These are phyloP conservation scores for Fallopia convolvulus DNA, from an alignment of 148 eudicot genomes.

Conservation along the genomic window DNA sequence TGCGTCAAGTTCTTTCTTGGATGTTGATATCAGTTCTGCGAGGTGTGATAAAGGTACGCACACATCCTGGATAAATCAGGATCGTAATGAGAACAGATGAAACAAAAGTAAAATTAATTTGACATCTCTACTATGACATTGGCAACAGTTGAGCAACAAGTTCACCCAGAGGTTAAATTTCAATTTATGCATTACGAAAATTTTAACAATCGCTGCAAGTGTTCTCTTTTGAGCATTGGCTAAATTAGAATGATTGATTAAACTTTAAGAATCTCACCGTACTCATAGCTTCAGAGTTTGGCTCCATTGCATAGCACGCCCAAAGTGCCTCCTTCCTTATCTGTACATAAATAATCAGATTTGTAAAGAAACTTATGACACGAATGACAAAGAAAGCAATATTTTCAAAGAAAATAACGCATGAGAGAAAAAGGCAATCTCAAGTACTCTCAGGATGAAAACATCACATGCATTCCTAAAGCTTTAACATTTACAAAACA, in stretches of 20 bases:
- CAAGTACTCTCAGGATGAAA: neutral
- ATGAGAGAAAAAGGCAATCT: neutral
- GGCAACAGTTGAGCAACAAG: neutral
- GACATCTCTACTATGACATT: neutral
- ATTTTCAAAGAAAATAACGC: neutral
- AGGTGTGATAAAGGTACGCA: slow-evolving; percentile 89
- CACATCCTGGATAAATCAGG: slow-evolving; percentile 58
- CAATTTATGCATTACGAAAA: neutral
- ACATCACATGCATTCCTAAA: neutral
- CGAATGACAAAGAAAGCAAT: neutral
- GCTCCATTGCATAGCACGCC: slow-evolving; percentile 97
- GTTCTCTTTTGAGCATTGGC: neutral
- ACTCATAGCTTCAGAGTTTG: slow-evolving; percentile 82
- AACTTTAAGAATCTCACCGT: slow-evolving; percentile 39
- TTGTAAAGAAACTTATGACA: neutral
- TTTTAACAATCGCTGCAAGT: neutral
- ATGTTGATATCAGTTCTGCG: slow-evolving; percentile 81
- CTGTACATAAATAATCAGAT: slow-evolving; percentile 26
- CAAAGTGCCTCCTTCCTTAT: slow-evolving; percentile 99
- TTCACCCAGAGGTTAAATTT: neutral
- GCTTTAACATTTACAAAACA: neutral
- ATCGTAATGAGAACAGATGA: neutral
- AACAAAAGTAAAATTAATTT: neutral
- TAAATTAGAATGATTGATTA: neutral
- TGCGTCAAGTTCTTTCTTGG: slow-evolving; percentile 75